Evolutionary conservation across 768 basidiomycete genomes (phyloP), one percentile per base, ranked within the genome.

Genomic region (Tulasnella sp.): DNA sequence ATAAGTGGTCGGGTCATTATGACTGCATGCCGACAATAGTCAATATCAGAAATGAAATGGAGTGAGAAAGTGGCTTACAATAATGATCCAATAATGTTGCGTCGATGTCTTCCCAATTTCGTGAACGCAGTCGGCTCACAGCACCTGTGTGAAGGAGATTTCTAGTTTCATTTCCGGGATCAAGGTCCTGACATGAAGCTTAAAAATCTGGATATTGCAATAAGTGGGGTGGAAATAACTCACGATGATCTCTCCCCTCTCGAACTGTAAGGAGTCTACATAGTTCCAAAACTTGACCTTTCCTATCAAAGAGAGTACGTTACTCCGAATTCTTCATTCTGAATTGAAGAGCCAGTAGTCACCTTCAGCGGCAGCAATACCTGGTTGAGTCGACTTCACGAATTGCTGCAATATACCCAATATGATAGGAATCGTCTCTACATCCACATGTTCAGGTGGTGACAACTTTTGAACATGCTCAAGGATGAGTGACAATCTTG

Each of bases 261-360:
- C 77, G 59, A 78, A 86, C 10, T 76, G 64, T 43, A 93, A 62
- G 58, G 74, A 80, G 66, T 92, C 86, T 57, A 77, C 78, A 2
- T 92, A 67, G 46, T 70, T 78, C 81, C 83, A 86, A 54, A 88
- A 80, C 61, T 88, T 89, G 57, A 91, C 89, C 62, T 89, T 89
- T 56, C 77, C 49, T 51, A 24, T 16, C 19, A 41, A 20, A 40
- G 13, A 13, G n/a, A n/a, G n/a, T n/a, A n/a, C n/a, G n/a, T n/a
- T n/a, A n/a, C n/a, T n/a, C n/a, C n/a, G n/a, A n/a, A n/a, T n/a
- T n/a, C n/a, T n/a, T n/a, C n/a, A n/a, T n/a, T n/a, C n/a, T n/a
- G n/a, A n/a, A n/a, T n/a, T n/a, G n/a, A n/a, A n/a, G n/a, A n/a
- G n/a, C n/a, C n/a, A n/a, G n/a, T n/a, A n/a, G 22, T 4, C 24